A percentile compares a stretch with the other conserved stretches of the same genome.
These are phyloP conservation scores for Dictyostelium purpureum DNA, from an alignment of 78 protist genomes.

Conservation along the genomic window DNA sequence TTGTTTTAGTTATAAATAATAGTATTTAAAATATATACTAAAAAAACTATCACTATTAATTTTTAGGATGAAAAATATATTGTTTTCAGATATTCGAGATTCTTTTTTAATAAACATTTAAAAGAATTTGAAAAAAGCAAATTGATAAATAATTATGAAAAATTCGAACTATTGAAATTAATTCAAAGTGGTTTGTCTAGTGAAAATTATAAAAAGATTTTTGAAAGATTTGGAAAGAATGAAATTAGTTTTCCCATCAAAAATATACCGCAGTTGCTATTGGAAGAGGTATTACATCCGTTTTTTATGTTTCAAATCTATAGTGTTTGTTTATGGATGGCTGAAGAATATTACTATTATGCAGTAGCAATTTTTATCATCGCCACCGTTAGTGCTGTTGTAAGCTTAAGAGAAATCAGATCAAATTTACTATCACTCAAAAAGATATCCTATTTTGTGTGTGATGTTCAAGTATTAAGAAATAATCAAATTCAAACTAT, in stretches of 20 bases:
- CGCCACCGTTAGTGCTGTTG: constrained; percentile 74
- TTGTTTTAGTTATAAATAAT: no score
- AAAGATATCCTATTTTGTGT: constrained; percentile 38
- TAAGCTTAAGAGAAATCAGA: constrained; percentile 38
- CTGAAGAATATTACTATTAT: constrained; percentile 86
- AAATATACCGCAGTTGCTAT: constrained; percentile 37
- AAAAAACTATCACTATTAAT: no score
- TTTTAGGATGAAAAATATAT: background rate
- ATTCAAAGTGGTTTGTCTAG: background rate
- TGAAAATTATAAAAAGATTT: background rate
- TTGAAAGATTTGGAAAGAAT: constrained; percentile 15
- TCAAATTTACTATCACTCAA: constrained; percentile 26
- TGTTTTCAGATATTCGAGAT: constrained; percentile 23
- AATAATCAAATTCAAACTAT: background rate
- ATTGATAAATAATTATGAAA: background rate
- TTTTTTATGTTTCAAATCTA: constrained; percentile 93
- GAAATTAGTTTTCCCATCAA: constrained; percentile 60
- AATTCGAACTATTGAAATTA: background rate
- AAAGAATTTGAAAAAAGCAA: background rate
- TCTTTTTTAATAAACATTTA: background rate
- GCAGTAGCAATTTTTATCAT: constrained; percentile 87
- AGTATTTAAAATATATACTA: background rate
- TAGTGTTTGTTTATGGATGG: constrained; percentile 84
- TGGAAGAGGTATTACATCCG: constrained; percentile 92
- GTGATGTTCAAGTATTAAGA: constrained; percentile 10